phyloP scores from a whole-genome alignment of 2,329 filamentous ascomycete genomes.

The Cercospora brassicicola region DNA sequence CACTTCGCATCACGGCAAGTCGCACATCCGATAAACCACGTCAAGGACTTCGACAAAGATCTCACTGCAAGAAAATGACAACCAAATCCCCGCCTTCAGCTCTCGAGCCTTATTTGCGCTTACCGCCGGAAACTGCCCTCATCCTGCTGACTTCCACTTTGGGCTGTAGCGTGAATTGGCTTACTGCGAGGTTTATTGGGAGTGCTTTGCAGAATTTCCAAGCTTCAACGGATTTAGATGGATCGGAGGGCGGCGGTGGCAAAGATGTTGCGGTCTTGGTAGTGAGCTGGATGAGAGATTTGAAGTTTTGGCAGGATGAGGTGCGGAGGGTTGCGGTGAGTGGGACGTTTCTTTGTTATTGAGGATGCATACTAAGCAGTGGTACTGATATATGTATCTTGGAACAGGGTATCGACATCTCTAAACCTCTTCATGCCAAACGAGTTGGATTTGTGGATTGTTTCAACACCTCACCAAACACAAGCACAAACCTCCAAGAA shows the following conservation, averaged over 20 bases:
- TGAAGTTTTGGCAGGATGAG: conserved; percentile 74
- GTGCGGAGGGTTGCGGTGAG: conserved; percentile 37
- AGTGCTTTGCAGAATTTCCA: conserved; percentile 41
- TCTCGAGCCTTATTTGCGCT: conserved; percentile 62
- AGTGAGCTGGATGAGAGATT: conserved; percentile 79
- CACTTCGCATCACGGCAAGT: not conserved
- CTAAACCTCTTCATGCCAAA: conserved; percentile 57
- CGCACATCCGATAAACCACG: too few species aligned
- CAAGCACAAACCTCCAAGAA: not conserved
- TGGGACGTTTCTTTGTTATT: not conserved
- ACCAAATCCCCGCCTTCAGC: conserved; percentile 54
- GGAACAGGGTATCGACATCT: conserved; percentile 65
- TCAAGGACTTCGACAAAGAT: too few species aligned
- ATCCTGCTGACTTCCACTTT: conserved; percentile 67
- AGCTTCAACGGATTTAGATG: too few species aligned
- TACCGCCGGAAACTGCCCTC: conserved; percentile 61
- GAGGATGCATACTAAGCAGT: too few species aligned
- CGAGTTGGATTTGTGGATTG: conserved; percentile 76
- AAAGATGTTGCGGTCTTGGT: conserved; percentile 60
- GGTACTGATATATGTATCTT: too few species aligned
- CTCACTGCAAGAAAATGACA: conserved; percentile 13
- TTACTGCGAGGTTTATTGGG: conserved; percentile 54
- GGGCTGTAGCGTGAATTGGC: conserved; percentile 56
- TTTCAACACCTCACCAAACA: conserved; percentile 41
- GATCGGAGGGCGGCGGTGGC: too few species aligned